phyloP scores from a whole-genome alignment of 139 green algal species.

The Gonium pectorale region DNA sequence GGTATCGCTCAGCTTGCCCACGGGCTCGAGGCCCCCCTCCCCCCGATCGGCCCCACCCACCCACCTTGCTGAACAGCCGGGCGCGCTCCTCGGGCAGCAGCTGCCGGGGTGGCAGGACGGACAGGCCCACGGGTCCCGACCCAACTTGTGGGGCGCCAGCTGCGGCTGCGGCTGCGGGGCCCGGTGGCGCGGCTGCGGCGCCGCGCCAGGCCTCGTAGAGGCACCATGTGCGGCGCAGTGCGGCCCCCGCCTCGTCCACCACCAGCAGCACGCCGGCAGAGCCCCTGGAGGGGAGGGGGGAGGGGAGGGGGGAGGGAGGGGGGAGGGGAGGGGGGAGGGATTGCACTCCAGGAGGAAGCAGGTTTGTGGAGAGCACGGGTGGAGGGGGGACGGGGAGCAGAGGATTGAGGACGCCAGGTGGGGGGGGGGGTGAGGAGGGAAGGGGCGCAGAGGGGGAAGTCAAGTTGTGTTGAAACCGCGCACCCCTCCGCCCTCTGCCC shows the following conservation, averaged over 20 bases:
- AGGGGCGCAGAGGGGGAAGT: no score
- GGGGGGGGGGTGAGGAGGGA: not conserved
- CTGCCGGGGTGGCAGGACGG: not conserved
- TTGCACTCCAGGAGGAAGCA: no score
- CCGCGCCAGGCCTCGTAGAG: conserved; percentile 32
- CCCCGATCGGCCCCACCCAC: not conserved
- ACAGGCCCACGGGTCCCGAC: not conserved
- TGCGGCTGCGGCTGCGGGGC: not conserved
- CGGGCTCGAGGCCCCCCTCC: not conserved
- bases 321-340: no score
- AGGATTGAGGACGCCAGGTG: no score
- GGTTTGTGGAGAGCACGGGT: no score
- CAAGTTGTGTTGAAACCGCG: no score
- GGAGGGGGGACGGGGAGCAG: no score
- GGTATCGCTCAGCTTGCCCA: no score
- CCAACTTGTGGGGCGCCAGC: not conserved
- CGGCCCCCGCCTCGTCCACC: conserved; percentile 2
- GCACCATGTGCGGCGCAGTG: conserved; percentile 29
- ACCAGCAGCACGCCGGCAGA: conserved; percentile 36
- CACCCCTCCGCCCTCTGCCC: no score
- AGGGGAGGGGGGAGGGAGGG: not conserved
- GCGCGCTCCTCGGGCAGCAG: conserved; percentile 34
- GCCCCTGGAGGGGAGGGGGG: not conserved
- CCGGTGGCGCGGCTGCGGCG: not conserved
- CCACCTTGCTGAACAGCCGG: conserved; percentile 25